Percentiles rank a stretch among this genome's conserved stretches.
phyloP scores from a whole-genome alignment of 176 grass and related monocot genomes.

The Eragrostis nindensis region DNA sequence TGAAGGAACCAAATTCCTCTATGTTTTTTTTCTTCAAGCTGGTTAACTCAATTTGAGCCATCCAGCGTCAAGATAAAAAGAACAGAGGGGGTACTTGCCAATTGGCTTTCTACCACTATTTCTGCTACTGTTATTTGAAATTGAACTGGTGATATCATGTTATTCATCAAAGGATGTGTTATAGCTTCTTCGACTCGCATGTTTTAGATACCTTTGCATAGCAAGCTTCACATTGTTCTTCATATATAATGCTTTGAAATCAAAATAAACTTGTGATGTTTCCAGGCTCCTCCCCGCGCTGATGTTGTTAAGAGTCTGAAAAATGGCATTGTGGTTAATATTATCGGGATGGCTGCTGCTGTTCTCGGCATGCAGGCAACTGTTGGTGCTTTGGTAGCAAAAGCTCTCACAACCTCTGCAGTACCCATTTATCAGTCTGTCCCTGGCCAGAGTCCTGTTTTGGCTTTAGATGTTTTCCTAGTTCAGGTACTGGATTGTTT shows the following conservation, averaged over 20 bases:
- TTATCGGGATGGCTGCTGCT: constrained; percentile 86
- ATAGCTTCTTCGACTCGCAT: not conserved
- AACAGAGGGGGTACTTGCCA: not conserved
- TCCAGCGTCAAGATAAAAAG: too few species aligned
- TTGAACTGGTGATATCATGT: not conserved
- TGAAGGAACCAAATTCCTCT: not conserved
- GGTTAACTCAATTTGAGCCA: too few species aligned
- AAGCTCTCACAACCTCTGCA: constrained; percentile 84
- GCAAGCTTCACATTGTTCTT: constrained; percentile 14
- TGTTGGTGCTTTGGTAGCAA: constrained; percentile 91
- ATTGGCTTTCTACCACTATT: not conserved
- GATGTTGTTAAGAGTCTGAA: constrained; percentile 91
- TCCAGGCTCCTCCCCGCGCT: constrained; percentile 89
- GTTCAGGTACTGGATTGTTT: constrained; percentile 73
- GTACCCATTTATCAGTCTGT: constrained; percentile 70
- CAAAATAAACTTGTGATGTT: constrained; percentile 24
- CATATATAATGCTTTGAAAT: not conserved
- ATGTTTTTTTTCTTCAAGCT: too few species aligned
- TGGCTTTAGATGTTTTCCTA: constrained; percentile 95
- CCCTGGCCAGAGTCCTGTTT: constrained; percentile 76
- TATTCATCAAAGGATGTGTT: not conserved
- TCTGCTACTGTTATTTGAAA: not conserved
- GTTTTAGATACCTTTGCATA: constrained; percentile 4
- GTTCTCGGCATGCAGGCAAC: constrained; percentile 98
- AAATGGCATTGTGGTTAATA: constrained; percentile 85